Evolutionary conservation across 805 yeast genomes (phyloP).

Genomic region (Maudiozyma saulgeensis): DNA sequence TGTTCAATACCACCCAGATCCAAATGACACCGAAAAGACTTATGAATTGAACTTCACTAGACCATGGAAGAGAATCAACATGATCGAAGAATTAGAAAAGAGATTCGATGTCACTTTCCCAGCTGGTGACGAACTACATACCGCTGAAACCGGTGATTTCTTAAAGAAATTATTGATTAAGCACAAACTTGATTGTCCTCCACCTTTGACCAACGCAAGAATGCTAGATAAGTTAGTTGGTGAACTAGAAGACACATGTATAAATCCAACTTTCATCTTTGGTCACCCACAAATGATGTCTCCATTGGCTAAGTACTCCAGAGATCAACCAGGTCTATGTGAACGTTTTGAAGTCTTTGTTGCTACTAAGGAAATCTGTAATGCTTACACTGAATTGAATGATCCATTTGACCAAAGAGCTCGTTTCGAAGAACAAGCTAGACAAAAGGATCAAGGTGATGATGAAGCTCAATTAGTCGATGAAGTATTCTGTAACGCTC

Average conservation of each 20-base stretch:
- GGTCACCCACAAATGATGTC: slow-evolving; percentile 82
- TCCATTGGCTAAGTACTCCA: slow-evolving; percentile 70
- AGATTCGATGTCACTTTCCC: slow-evolving; percentile 23
- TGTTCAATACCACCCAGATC: slow-evolving; percentile 86
- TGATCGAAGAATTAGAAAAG: slow-evolving; percentile 35
- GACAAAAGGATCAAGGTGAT: slow-evolving; percentile 42
- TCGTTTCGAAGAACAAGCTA: slow-evolving; percentile 55
- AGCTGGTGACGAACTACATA: slow-evolving; percentile 12
- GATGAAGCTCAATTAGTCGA: slow-evolving; percentile 51
- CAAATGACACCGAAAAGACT: slow-evolving; percentile 79
- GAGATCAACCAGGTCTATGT: slow-evolving; percentile 35
- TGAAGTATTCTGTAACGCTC: slow-evolving; percentile 52
- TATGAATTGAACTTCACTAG: slow-evolving; percentile 78
- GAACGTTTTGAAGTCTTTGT: slow-evolving; percentile 80
- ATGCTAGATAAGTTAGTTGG: slow-evolving; percentile 98
- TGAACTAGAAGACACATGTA: slow-evolving; percentile 56
- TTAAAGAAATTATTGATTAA: slow-evolving; percentile 38
- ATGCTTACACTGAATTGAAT: slow-evolving; percentile 96
- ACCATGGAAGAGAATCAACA: slow-evolving; percentile 67
- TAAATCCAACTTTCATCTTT: slow-evolving; percentile 58
- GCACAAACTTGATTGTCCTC: slow-evolving; percentile 76
- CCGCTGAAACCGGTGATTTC: not conserved
- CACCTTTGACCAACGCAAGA: slow-evolving; percentile 93
- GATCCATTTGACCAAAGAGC: slow-evolving; percentile 60
- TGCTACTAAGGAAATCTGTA: slow-evolving; percentile 69